A percentile compares a stretch with the other conserved stretches of the same genome.
Conservation (phyloP, 345 rosid species). For the Pseudoturritis turrita region DNA sequence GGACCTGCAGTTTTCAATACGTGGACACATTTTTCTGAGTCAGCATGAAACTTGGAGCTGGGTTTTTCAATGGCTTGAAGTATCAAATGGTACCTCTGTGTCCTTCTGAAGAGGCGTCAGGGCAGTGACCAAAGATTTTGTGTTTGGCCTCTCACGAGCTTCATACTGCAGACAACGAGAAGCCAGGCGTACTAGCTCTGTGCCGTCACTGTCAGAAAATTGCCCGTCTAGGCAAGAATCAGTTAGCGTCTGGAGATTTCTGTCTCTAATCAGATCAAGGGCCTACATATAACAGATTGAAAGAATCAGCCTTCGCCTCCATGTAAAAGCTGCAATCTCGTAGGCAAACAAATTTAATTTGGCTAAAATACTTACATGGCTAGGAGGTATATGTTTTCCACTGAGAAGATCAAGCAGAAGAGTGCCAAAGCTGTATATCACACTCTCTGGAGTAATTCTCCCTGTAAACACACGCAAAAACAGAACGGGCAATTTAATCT, state of each 20-base stretch:
- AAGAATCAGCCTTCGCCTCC: background rate
- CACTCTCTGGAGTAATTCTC: conserved; percentile 95
- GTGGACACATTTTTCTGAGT: conserved; percentile 9
- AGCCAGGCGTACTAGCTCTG: conserved; percentile 86
- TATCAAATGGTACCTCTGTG: conserved; percentile 48
- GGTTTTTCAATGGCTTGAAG: background rate
- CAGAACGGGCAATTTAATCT: background rate
- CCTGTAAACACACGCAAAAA: conserved; percentile 41
- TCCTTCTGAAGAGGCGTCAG: conserved; percentile 92
- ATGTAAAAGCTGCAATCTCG: background rate
- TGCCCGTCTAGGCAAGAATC: conserved; percentile 99
- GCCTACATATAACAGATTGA: conserved; percentile 46
- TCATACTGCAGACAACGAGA: conserved; percentile 88
- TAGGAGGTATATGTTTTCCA: conserved; percentile 97
- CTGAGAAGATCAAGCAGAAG: conserved; percentile 95
- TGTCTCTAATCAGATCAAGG: conserved; percentile 87
- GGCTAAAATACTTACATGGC: conserved; percentile 63
- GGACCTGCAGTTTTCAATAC: conserved; percentile 73
- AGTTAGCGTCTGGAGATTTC: conserved; percentile 84
- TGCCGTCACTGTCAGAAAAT: conserved; percentile 85
- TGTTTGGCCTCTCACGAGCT: conserved; percentile 92
- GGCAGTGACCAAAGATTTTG: conserved; percentile 78
- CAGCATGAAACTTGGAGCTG: background rate
- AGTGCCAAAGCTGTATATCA: conserved; percentile 93
- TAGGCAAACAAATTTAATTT: background rate